phyloP scores from a whole-genome alignment of 345 rosid species.

The Moricandia moricandioides region DNA sequence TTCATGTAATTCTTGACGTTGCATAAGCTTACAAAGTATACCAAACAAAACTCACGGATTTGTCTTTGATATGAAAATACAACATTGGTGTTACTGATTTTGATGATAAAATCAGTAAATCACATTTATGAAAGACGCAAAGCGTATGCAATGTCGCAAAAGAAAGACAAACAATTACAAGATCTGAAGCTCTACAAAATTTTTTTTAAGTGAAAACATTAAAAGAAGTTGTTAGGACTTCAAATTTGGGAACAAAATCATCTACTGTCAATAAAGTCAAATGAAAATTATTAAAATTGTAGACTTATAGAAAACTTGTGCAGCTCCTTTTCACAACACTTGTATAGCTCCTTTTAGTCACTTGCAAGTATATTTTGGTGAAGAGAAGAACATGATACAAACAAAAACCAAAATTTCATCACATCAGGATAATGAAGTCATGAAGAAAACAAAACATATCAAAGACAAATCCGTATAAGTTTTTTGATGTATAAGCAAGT shows the following conservation, averaged over 20 bases:
- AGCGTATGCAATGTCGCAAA: not conserved
- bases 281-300: not conserved
- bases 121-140: not conserved
- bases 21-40: too few relatives aligned
- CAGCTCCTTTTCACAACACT: not conserved
- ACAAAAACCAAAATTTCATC: constrained; percentile 16
- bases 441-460: constrained; percentile 16
- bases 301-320: not conserved
- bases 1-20: too few relatives aligned
- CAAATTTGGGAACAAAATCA: not conserved
- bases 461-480: constrained; percentile 28
- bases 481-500: constrained; percentile 28
- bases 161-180: not conserved
- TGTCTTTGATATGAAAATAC: too few relatives aligned
- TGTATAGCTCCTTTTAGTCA: not conserved
- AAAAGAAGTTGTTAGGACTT: not conserved
- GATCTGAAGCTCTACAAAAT: not conserved
- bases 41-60: too few relatives aligned
- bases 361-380: not conserved
- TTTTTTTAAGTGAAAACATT: not conserved
- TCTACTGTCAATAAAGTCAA: not conserved
- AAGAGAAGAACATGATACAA: constrained; percentile 14
- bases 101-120: not conserved
- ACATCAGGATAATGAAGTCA: constrained; percentile 19
- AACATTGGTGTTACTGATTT: too few relatives aligned